phyloP scores from a whole-genome alignment of 305 asterid species.

The Fraxinus paxiana region DNA sequence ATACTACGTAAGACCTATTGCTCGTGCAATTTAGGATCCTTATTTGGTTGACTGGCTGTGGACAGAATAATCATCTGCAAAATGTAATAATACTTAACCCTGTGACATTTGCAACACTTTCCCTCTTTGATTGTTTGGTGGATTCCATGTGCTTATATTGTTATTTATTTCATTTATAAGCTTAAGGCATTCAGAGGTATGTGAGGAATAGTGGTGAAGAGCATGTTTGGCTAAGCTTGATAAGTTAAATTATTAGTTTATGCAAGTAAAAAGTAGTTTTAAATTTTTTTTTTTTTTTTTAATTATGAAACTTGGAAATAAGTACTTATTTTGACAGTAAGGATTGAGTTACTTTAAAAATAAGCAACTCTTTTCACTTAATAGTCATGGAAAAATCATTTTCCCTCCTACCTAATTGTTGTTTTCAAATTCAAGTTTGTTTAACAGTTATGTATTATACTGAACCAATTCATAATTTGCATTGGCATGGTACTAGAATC shows the following conservation, averaged over 20 bases:
- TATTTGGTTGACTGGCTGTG: background rate
- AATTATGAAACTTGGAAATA: background rate
- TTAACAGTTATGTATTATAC: background rate
- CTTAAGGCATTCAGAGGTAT: background rate
- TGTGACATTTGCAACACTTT: background rate
- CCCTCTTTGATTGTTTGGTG: background rate
- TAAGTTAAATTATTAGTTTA: background rate
- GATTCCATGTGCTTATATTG: background rate
- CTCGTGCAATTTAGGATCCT: background rate
- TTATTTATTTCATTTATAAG: background rate
- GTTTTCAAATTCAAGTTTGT: background rate
- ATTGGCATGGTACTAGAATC: slow-evolving; percentile 34
- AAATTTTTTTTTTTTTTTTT: background rate
- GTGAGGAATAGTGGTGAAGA: background rate
- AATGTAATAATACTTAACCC: background rate
- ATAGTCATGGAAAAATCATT: background rate
- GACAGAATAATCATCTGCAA: background rate
- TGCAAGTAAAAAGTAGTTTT: background rate
- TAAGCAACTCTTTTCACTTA: background rate
- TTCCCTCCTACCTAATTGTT: background rate
- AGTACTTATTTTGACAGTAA: background rate
- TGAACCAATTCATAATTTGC: background rate
- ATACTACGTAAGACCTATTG: background rate
- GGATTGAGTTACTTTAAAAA: background rate
- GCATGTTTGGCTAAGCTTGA: background rate